Conservation (phyloP, 495 filamentous ascomycete species). For the Penicillium argentinense region DNA sequence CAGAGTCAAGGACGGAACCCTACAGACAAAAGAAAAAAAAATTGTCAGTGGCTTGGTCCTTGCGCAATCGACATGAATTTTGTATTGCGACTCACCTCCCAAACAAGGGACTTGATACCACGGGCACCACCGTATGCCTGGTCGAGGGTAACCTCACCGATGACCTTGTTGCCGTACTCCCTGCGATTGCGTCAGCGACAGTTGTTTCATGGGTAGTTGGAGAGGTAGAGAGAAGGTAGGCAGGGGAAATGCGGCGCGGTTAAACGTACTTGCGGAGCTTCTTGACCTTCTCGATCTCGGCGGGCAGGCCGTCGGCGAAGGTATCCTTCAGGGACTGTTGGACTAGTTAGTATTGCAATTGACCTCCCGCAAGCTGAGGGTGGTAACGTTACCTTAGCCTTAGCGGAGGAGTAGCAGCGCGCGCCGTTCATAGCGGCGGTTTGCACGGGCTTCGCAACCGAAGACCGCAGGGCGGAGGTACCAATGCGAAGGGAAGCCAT, state of each 20-base stretch:
- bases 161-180: constrained; percentile 89
- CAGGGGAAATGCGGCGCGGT: not conserved
- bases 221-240: not conserved
- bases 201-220: not conserved
- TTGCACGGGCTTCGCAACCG: constrained; percentile 60
- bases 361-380: constrained; percentile 10
- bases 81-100: constrained; percentile 63
- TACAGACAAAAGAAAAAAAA: constrained; percentile 31
- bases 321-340: constrained; percentile 92
- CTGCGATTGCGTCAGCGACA: constrained; percentile 45
- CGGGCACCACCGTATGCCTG: constrained; percentile 99
- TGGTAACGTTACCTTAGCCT: constrained; percentile 66
- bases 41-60: not conserved
- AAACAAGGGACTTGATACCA: constrained; percentile 96
- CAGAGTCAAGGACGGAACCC: constrained; percentile 95
- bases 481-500: constrained; percentile 83
- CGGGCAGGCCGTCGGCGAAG: constrained; percentile 92
- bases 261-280: constrained; percentile 81
- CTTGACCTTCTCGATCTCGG: constrained; percentile 99
- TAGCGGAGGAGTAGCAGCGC: constrained; percentile 83
- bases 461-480: constrained; percentile 70
- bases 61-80: not conserved
- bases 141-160: constrained; percentile 98
- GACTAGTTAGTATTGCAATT: constrained; percentile 23
- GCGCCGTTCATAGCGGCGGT: constrained; percentile 76